Conservation (phyloP, 768 basidiomycete genomes). For the Kwoniella sp. region DNA sequence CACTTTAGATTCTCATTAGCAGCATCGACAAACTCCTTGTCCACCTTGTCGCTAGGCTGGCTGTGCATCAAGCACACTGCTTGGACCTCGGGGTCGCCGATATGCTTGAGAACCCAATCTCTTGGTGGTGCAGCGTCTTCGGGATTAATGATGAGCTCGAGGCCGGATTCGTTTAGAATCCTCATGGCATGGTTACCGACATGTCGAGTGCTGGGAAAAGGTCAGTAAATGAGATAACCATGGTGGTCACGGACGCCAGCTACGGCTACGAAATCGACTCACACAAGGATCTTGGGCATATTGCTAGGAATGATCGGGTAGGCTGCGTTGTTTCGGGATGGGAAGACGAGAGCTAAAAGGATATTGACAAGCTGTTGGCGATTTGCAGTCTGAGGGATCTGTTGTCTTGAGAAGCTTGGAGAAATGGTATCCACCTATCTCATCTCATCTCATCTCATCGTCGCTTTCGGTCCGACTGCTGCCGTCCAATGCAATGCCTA, state of each 20-base stretch:
- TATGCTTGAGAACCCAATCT: constrained; percentile 31
- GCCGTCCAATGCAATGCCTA: too few species aligned
- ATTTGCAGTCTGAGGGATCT: too few species aligned
- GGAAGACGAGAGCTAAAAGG: too few species aligned
- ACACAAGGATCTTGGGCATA: constrained; percentile 33
- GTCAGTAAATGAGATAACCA: too few species aligned
- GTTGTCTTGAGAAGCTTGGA: background rate
- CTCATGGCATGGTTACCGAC: constrained; percentile 46
- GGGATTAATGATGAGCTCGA: constrained; percentile 57
- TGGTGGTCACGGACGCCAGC: too few species aligned
- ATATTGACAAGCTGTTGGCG: too few species aligned
- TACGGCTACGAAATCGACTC: constrained; percentile 5
- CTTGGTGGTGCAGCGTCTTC: constrained; percentile 58
- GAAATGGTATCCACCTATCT: background rate
- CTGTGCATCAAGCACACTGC: constrained; percentile 23
- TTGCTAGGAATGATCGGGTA: background rate
- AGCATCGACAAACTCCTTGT: constrained; percentile 70
- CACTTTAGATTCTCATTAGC: constrained; percentile 63
- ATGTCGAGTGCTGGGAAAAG: constrained; percentile 37
- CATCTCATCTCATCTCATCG: too few species aligned
- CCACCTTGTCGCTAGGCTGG: constrained; percentile 61
- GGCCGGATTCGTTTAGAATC: constrained; percentile 34
- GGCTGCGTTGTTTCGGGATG: too few species aligned
- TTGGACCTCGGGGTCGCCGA: constrained; percentile 32
- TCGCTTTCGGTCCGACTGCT: too few species aligned